Base-by-base conservation (phyloP, 257 asterid species). In the Avicennia marina region DNA sequence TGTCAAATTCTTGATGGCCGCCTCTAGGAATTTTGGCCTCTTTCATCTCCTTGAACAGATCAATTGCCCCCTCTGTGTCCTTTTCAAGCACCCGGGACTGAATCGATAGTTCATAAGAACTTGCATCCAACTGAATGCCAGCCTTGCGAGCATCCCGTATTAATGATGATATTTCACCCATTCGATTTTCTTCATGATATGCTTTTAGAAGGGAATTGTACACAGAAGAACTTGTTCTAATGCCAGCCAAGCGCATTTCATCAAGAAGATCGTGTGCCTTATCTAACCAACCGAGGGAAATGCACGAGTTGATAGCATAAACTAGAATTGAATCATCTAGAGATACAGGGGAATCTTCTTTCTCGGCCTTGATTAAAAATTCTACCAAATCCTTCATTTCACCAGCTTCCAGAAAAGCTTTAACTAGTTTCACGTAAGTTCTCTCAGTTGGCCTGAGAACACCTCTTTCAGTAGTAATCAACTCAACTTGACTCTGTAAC, bases 261-360 rank as follows among this genome's bases (percentile, higher is more conserved):
- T 91, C 96, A 0, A 91, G 89, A 72, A 91, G 80, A 74, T 91
- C 96, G 22, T 91, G 91, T 17, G 96, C 98, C 54, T 71, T 84
- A 59, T 88, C 95, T 62, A 91, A 72, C 82, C 87, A 63, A 44
- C 90, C 90, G 19, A 91, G 90, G 17, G 94, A 80, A 68, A 88
- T 85, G 82, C 98, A 91, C 3, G 95, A 64, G 62, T 85, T 74
- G 68, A 85, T 83, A 62, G 74, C 87, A 39, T 78, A 71, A 46
- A 81, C 71, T 72, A 85, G 72, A 56, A 75, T 62, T 42, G 96
- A 81, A 71, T 46, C 73, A 66, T 88, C 96, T 34, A 67, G 65
- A 51, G 95, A 85, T 64, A 75, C 72, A n/a, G 82, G 86, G 58
- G 82, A 73, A 65, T 81, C 86, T 75, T 85, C 88, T 67, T 65